Evolutionary conservation across 257 asterid species (phyloP).

Genomic region (Nyctanthes arbortristis): DNA sequence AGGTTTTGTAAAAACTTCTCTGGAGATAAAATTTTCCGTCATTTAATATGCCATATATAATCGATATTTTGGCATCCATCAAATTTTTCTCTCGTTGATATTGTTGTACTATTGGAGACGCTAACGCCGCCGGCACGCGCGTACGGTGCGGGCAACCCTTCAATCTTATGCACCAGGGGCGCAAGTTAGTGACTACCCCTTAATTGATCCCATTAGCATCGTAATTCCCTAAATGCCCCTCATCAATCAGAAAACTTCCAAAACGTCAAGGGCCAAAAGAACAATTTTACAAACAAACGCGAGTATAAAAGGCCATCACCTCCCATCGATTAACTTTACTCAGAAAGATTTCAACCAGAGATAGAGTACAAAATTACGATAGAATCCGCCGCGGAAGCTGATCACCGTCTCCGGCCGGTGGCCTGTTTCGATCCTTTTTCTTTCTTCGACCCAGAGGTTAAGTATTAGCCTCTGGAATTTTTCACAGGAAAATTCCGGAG

Average conservation of each 20-base stretch:
- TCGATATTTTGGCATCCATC: no score
- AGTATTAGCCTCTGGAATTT: not conserved
- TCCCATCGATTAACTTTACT: constrained; percentile 46
- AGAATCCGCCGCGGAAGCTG: constrained; percentile 25
- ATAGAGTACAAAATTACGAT: constrained; percentile 17
- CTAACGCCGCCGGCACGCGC: not conserved
- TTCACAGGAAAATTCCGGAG: constrained; percentile 31
- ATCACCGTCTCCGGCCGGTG: constrained; percentile 9
- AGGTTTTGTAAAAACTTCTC: no score
- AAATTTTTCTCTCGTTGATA: not conserved
- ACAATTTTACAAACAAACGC: not conserved
- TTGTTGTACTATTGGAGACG: not conserved
- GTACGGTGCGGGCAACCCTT: not conserved
- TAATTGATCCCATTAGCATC: constrained; percentile 5
- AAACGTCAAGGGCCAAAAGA: constrained; percentile 31
- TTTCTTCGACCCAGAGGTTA: not conserved
- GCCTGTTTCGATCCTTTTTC: not conserved
- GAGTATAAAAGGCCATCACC: constrained; percentile 14
- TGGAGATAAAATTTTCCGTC: no score
- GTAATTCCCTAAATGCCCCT: constrained; percentile 30
- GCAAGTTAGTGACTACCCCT: constrained; percentile 44
- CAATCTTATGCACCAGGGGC: constrained; percentile 14
- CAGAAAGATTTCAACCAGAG: constrained; percentile 13
- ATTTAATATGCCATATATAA: no score
- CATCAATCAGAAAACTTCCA: constrained; percentile 26